Evolutionary conservation across 805 yeast genomes (phyloP).

Genomic region (Schwanniomyces sp.): DNA sequence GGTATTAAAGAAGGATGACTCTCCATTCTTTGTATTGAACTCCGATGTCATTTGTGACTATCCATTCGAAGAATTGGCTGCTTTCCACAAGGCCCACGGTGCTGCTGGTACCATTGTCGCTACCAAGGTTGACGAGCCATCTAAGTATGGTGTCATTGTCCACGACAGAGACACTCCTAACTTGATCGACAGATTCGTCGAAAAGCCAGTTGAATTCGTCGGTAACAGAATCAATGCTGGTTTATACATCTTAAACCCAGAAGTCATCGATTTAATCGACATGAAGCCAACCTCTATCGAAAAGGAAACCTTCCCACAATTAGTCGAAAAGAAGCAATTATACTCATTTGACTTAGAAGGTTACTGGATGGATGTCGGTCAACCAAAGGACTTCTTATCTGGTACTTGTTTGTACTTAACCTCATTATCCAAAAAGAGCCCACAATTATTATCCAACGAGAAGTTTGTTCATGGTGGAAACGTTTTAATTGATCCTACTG

Average conservation of each 20-base stretch:
- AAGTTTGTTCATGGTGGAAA: conserved; percentile 84
- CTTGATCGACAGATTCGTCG: conserved; percentile 97
- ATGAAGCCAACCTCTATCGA: conserved; percentile 98
- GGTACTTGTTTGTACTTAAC: conserved; percentile 92
- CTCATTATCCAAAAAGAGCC: conserved; percentile 78
- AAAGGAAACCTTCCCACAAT: conserved; percentile 98
- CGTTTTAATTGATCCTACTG: conserved; percentile 92
- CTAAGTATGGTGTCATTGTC: conserved; percentile 99
- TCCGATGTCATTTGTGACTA: conserved; percentile 98
- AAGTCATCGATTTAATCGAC: conserved; percentile 93
- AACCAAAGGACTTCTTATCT: conserved; percentile 98
- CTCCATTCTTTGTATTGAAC: conserved; percentile 97
- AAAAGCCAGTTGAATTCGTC: conserved; percentile 98
- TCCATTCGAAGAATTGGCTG: conserved; percentile 90
- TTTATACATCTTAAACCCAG: conserved; percentile 95
- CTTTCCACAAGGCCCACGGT: conserved; percentile 93
- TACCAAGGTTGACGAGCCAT: conserved; percentile 99
- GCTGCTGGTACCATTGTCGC: conserved; percentile 99
- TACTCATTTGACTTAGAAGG: conserved; percentile 98
- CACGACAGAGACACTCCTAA: conserved; percentile 94
- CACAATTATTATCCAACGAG: conserved; percentile 66
- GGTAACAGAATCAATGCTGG: conserved; percentile 99
- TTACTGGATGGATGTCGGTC: conserved; percentile 99
- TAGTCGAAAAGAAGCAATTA: conserved; percentile 84
- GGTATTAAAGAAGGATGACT: conserved; percentile 87